Evolutionary conservation across 1,284 basidiomycete species (phyloP).

Genomic region (Ganoderma multipileum): DNA sequence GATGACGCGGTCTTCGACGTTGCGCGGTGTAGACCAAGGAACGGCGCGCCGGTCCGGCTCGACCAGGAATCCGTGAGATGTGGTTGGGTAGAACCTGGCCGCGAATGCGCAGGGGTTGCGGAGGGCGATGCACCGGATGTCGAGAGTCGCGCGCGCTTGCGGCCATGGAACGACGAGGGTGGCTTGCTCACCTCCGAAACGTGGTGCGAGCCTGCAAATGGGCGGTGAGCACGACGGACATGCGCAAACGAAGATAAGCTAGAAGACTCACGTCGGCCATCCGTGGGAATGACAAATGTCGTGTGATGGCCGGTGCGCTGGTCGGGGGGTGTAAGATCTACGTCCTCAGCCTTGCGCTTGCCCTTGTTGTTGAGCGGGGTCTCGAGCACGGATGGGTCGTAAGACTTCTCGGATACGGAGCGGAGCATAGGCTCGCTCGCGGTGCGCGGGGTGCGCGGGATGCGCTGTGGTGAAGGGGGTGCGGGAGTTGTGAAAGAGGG

Average conservation of each 20-base stretch:
- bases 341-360: slow-evolving; percentile 59
- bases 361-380: slow-evolving; percentile 44
- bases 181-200: slow-evolving; percentile 48
- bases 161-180: slow-evolving; percentile 67
- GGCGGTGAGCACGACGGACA: not conserved
- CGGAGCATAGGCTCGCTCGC: slow-evolving; percentile 39
- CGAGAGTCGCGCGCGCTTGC: slow-evolving; percentile 71
- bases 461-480: slow-evolving; percentile 23
- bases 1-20: slow-evolving; percentile 45
- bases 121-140: slow-evolving; percentile 44
- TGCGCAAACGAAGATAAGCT: not conserved
- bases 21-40: slow-evolving; percentile 43
- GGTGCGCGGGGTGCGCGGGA: slow-evolving; percentile 33
- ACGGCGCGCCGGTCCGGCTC: slow-evolving; percentile 46
- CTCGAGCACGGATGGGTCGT: slow-evolving; percentile 25
- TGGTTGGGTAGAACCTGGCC: slow-evolving; percentile 38
- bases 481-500: slow-evolving; percentile 23
- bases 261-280: slow-evolving; percentile 50
- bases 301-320: slow-evolving; percentile 42
- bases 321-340: slow-evolving; percentile 56
- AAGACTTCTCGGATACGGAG: slow-evolving; percentile 35
- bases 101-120: slow-evolving; percentile 36
- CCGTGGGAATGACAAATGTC: slow-evolving; percentile 52
- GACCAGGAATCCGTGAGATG: slow-evolving; percentile 61
- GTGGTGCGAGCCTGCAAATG: slow-evolving; percentile 32